phyloP scores from a whole-genome alignment of 2,329 filamentous ascomycete species.

The Xylariaceae sp. region DNA sequence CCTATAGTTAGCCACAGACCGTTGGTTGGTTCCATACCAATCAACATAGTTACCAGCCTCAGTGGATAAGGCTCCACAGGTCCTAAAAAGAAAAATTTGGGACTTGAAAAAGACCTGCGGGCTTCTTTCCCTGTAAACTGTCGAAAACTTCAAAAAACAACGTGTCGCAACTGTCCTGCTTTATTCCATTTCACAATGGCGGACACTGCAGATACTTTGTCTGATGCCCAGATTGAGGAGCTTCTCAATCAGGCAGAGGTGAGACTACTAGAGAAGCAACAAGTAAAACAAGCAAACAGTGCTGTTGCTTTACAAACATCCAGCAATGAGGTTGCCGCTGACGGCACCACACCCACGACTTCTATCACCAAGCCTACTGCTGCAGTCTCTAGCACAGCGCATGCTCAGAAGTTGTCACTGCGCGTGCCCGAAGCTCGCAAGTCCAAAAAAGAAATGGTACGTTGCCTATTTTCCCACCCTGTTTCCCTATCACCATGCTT shows the following conservation, averaged over 20 bases:
- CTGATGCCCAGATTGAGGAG: conserved; percentile 57
- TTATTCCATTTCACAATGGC: conserved; percentile 23
- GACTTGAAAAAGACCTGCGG: neutral
- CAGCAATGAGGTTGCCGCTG: conserved; percentile 30
- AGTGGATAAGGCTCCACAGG: neutral
- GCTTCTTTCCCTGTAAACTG: neutral
- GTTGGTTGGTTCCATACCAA: no score
- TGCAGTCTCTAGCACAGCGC: conserved; percentile 8
- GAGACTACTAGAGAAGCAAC: conserved; percentile 39
- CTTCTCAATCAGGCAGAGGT: conserved; percentile 59
- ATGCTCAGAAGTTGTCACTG: conserved; percentile 24
- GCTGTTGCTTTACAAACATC: conserved; percentile 26
- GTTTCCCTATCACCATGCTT: conserved; percentile 23
- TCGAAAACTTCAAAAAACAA: neutral
- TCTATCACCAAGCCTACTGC: conserved; percentile 10
- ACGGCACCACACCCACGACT: conserved; percentile 10
- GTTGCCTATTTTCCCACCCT: conserved; percentile 12
- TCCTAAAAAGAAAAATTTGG: neutral
- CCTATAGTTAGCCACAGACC: no score
- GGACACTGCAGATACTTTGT: conserved; percentile 41
- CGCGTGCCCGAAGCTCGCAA: conserved; percentile 26
- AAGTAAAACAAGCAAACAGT: conserved; percentile 23
- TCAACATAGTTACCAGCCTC: neutral
- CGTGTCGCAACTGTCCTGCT: conserved; percentile 1
- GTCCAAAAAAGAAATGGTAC: conserved; percentile 31